Percentiles rank a stretch among this genome's conserved stretches.
These are phyloP conservation scores for Chytridiales sp. DNA, from an alignment of 371 early-diverging fungal species.

Conservation along the genomic window DNA sequence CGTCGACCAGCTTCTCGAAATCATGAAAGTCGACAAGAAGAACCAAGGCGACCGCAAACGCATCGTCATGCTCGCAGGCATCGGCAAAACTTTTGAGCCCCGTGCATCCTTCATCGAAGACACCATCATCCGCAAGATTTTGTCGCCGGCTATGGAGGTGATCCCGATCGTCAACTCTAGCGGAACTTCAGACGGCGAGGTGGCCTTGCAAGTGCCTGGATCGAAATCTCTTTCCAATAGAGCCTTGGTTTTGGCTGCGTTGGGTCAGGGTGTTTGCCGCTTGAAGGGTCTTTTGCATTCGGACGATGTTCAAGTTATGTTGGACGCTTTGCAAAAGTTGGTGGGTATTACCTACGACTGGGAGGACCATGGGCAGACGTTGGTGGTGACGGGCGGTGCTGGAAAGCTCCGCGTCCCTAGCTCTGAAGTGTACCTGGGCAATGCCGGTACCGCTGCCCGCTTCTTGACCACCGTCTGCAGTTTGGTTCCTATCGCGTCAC, in stretches of 20 bases:
- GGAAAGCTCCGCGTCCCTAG: constrained; percentile 75
- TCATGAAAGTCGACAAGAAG: constrained; percentile 96
- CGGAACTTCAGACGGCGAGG: not conserved
- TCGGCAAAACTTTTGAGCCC: constrained; percentile 83
- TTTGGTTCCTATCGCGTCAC: constrained; percentile 53
- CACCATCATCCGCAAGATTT: constrained; percentile 74
- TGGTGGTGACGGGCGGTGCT: constrained; percentile 76
- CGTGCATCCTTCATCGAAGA: constrained; percentile 82
- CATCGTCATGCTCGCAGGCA: constrained; percentile 81
- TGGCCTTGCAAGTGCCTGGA: constrained; percentile 80
- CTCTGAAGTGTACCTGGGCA: constrained; percentile 88
- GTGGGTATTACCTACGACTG: constrained; percentile 84
- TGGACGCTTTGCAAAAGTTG: constrained; percentile 83
- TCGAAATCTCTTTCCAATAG: constrained; percentile 97
- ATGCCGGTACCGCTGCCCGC: constrained; percentile 97
- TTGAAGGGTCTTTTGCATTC: constrained; percentile 89
- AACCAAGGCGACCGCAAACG: constrained; percentile 89
- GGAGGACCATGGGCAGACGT: constrained; percentile 89
- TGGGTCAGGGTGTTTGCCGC: constrained; percentile 82
- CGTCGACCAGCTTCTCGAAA: constrained; percentile 80
- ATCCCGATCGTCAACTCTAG: not conserved
- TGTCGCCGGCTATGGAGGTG: constrained; percentile 79
- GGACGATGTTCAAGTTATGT: constrained; percentile 97
- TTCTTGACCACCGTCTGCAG: constrained; percentile 90
- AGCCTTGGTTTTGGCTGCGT: constrained; percentile 87